These are phyloP conservation scores for Alternaria consortialis DNA, from an alignment of 2,329 filamentous ascomycete genomes.

Conservation along the genomic window DNA sequence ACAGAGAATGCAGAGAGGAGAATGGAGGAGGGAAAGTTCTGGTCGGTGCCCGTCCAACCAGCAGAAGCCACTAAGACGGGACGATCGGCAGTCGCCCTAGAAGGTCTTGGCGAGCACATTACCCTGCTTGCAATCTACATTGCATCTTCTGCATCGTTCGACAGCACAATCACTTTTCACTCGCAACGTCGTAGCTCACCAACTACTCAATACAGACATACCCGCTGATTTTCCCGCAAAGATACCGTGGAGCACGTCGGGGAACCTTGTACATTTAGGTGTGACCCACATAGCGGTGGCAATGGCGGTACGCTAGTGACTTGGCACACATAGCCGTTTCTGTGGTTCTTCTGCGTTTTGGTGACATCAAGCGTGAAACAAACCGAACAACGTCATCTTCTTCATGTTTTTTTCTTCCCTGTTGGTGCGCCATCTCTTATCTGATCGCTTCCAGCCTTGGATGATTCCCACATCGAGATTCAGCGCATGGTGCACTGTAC, in stretches of 20 bases:
- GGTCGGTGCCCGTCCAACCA: slow-evolving; percentile 8
- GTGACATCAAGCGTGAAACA: neutral
- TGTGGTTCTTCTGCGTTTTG: neutral
- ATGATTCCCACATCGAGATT: neutral
- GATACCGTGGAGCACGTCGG: slow-evolving; percentile 10
- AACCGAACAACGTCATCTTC: slow-evolving; percentile 9
- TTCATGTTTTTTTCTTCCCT: neutral
- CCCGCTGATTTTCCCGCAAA: slow-evolving; percentile 6
- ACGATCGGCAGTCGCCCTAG: slow-evolving; percentile 22
- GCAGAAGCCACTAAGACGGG: slow-evolving; percentile 16
- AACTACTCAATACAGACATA: neutral
- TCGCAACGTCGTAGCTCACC: neutral
- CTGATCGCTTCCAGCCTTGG: neutral
- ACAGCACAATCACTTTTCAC: neutral
- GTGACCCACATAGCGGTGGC: slow-evolving; percentile 13
- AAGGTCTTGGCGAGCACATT: slow-evolving; percentile 14
- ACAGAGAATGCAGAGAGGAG: slow-evolving; percentile 5
- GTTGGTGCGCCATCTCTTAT: neutral
- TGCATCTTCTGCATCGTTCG: neutral
- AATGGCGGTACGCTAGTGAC: slow-evolving; percentile 7
- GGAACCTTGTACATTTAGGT: slow-evolving; percentile 19
- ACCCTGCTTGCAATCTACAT: slow-evolving; percentile 5
- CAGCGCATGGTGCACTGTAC: neutral
- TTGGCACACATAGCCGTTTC: slow-evolving; percentile 3
- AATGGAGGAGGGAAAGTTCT: slow-evolving; percentile 18